These are phyloP conservation scores for Candolleomyces aberdarensis DNA, from an alignment of 768 basidiomycete species.

Conservation along the genomic window DNA sequence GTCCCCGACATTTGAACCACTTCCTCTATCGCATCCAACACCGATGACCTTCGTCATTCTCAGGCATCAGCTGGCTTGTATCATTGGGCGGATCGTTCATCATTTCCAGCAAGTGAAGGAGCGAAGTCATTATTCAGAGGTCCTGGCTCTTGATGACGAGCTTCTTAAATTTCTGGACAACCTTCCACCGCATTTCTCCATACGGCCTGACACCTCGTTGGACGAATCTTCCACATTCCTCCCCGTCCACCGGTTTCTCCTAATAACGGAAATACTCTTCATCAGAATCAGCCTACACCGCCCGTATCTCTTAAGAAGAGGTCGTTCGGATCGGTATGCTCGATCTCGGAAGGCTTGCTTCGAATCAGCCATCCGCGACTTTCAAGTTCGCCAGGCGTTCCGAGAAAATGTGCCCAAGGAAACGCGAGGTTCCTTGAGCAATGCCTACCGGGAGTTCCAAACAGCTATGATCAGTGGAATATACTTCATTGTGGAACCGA, in stretches of 20 bases:
- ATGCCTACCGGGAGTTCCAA: conserved; percentile 85
- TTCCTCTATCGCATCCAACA: conserved; percentile 69
- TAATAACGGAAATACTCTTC: conserved; percentile 87
- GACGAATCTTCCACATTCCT: conserved; percentile 66
- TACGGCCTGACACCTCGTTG: conserved; percentile 73
- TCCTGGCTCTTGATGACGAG: conserved; percentile 79
- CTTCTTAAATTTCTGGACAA: conserved; percentile 69
- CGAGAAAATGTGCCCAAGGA: conserved; percentile 59
- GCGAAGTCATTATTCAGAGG: conserved; percentile 79
- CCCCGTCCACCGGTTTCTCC: conserved; percentile 82
- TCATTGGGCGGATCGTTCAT: conserved; percentile 89
- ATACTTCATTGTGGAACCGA: conserved; percentile 77
- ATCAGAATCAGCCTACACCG: conserved; percentile 82
- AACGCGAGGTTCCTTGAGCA: conserved; percentile 67
- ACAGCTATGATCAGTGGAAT: conserved; percentile 89
- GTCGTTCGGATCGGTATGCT: conserved; percentile 76
- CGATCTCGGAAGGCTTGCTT: conserved; percentile 86
- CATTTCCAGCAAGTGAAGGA: conserved; percentile 87
- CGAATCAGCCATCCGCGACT: conserved; percentile 87
- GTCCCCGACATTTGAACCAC: conserved; percentile 41
- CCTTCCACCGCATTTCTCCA: conserved; percentile 76
- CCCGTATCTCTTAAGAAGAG: conserved; percentile 80
- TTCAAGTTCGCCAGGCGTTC: conserved; percentile 71
- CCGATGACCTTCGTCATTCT: conserved; percentile 87
- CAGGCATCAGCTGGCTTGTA: conserved; percentile 73